Conservation (phyloP, 1,139 yeast genomes). For the Ogataea hybrid region DNA sequence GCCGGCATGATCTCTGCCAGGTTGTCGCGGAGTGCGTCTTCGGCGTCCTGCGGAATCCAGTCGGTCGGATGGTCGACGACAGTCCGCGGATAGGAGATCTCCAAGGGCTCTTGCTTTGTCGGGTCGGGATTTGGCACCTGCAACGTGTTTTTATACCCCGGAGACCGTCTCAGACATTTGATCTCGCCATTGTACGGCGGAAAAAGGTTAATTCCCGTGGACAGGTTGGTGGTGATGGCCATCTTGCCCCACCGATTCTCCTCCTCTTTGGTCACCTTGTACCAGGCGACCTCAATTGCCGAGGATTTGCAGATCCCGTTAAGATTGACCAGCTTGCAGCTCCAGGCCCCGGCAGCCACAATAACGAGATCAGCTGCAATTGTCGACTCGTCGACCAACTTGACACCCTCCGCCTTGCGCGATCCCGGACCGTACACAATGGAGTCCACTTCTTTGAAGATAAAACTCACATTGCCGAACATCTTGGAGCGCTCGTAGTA, state of each 20-base stretch:
- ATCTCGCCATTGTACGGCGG: slow-evolving; percentile 28
- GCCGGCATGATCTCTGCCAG: slow-evolving; percentile 27
- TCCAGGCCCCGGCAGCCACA: slow-evolving; percentile 33
- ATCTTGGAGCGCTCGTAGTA: slow-evolving; percentile 23
- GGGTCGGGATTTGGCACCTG: slow-evolving; percentile 21
- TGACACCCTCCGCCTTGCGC: slow-evolving; percentile 18
- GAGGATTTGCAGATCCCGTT: slow-evolving; percentile 20
- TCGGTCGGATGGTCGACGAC: slow-evolving; percentile 20
- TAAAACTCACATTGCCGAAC: slow-evolving; percentile 15
- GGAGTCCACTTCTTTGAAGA: slow-evolving; percentile 20
- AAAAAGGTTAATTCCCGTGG: slow-evolving; percentile 27
- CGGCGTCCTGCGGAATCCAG: slow-evolving; percentile 30
- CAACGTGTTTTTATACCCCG: slow-evolving; percentile 32
- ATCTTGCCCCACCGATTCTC: slow-evolving; percentile 23
- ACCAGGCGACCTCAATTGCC: slow-evolving; percentile 28
- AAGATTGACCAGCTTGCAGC: slow-evolving; percentile 27
- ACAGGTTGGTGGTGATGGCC: slow-evolving; percentile 25
- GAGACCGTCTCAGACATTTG: slow-evolving; percentile 23
- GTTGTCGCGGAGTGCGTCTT: slow-evolving; percentile 24
- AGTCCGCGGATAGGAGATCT: slow-evolving; percentile 22
- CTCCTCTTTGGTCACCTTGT: slow-evolving; percentile 22
- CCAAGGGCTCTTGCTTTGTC: not conserved
- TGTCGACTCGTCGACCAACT: slow-evolving; percentile 13
- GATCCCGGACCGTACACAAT: slow-evolving; percentile 13
- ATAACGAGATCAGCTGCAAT: slow-evolving; percentile 24